phyloP scores from a whole-genome alignment of 352 stramenopile genomes.

The Phytophthora constricta region DNA sequence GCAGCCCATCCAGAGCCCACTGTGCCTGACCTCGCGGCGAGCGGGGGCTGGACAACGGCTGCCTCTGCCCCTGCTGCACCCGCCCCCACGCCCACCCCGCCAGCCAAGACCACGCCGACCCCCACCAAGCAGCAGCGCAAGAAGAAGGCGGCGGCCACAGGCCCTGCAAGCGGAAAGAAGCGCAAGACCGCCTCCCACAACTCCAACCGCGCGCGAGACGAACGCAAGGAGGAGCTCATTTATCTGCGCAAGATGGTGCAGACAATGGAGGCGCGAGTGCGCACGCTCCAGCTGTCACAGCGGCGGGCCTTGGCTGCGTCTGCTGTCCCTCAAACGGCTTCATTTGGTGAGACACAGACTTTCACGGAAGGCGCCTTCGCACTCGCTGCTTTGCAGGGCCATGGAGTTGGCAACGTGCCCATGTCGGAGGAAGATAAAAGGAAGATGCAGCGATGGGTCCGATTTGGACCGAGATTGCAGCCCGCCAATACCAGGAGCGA shows the following conservation, averaged over 20 bases:
- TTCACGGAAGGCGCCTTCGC: conserved; percentile 32
- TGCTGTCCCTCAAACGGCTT: conserved; percentile 19
- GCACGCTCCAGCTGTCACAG: conserved; percentile 48
- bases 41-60: background rate
- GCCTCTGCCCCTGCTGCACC: background rate
- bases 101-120: conserved; percentile 18
- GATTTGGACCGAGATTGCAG: conserved; percentile 63
- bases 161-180: conserved; percentile 37
- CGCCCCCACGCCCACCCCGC: conserved; percentile 13
- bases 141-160: conserved; percentile 24
- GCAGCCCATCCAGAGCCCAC: conserved; percentile 3
- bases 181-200: conserved; percentile 57
- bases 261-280: conserved; percentile 53
- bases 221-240: conserved; percentile 73
- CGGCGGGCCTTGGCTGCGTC: conserved; percentile 24
- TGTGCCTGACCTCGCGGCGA: background rate
- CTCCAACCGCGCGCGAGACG: conserved; percentile 61
- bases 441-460: conserved; percentile 44
- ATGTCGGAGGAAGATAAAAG: conserved; percentile 31
- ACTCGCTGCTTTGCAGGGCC: conserved; percentile 27
- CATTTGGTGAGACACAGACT: conserved; percentile 23
- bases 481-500: conserved; percentile 56
- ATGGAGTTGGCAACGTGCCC: conserved; percentile 21
- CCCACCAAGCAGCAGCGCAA: conserved; percentile 30
- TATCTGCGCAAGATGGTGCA: conserved; percentile 66